phyloP scores from a whole-genome alignment of 176 grass and related monocot genomes.

The Ampelocalamus luodianensis region DNA sequence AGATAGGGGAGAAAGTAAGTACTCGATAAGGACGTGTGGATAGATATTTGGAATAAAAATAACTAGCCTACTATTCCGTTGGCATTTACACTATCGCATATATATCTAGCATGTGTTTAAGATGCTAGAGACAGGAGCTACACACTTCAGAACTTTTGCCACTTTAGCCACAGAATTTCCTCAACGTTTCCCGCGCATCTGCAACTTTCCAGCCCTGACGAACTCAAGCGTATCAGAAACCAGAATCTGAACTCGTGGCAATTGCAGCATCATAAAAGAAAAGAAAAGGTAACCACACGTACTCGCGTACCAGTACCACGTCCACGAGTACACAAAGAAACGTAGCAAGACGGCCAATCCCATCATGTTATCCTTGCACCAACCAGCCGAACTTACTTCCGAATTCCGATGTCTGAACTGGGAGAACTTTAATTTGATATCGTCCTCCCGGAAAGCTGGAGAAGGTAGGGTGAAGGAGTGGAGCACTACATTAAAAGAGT shows the following conservation, averaged over 20 bases:
- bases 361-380: background rate
- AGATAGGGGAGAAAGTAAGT: background rate
- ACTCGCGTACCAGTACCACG: no score
- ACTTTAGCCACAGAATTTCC: background rate
- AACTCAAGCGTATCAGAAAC: constrained; percentile 19
- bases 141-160: background rate
- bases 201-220: background rate
- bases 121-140: background rate
- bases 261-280: background rate
- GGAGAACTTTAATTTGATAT: background rate
- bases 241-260: constrained; percentile 21
- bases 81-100: background rate
- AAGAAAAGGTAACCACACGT: background rate
- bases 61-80: background rate
- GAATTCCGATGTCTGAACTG: background rate
- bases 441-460: constrained; percentile 40
- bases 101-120: background rate
- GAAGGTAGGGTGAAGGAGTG: background rate
- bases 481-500: background rate
- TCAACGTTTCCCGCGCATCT: background rate
- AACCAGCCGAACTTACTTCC: background rate
- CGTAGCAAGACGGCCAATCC: background rate
- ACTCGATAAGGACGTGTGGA: background rate
- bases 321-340: background rate
- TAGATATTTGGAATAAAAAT: constrained; percentile 4